A percentile compares a stretch with the other conserved stretches of the same genome.
Evolutionary conservation across 73 alveolate species (phyloP).

Genomic region (Stentor coeruleus): DNA sequence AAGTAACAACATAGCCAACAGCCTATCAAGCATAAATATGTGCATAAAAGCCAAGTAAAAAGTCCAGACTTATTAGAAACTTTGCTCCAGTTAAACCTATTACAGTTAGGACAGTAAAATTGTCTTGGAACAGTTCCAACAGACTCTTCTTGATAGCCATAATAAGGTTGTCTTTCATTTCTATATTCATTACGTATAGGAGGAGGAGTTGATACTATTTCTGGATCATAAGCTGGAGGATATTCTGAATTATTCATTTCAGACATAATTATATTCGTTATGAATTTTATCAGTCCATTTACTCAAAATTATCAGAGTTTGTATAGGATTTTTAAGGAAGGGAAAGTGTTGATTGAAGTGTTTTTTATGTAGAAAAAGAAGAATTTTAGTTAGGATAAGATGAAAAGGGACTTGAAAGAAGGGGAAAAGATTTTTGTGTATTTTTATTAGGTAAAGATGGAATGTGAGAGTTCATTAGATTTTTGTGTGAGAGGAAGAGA

Average conservation of each 20-base stretch:
- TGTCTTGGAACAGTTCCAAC: not conserved
- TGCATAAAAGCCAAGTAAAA: not conserved
- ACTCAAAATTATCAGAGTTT: too few relatives aligned
- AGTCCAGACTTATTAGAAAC: not conserved
- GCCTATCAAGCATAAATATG: not conserved
- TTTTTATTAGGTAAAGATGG: too few relatives aligned
- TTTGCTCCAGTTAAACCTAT: not conserved
- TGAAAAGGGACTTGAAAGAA: too few relatives aligned
- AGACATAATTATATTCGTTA: too few relatives aligned
- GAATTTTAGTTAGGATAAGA: too few relatives aligned
- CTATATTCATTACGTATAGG: not conserved
- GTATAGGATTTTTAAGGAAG: too few relatives aligned
- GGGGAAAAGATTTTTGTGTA: too few relatives aligned
- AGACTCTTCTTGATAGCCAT: not conserved
- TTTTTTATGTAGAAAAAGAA: too few relatives aligned
- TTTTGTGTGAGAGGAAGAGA: too few relatives aligned
- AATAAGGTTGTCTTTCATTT: not conserved
- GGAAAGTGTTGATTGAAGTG: too few relatives aligned
- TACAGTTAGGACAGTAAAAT: constrained; percentile 9
- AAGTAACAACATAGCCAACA: constrained; percentile 22
- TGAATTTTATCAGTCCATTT: too few relatives aligned
- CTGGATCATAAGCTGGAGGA: constrained; percentile 8
- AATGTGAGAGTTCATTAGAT: too few relatives aligned
- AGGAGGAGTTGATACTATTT: not conserved
- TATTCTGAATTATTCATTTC: not conserved